Conservation (phyloP, 768 basidiomycete species). For the Suillus decipiens region DNA sequence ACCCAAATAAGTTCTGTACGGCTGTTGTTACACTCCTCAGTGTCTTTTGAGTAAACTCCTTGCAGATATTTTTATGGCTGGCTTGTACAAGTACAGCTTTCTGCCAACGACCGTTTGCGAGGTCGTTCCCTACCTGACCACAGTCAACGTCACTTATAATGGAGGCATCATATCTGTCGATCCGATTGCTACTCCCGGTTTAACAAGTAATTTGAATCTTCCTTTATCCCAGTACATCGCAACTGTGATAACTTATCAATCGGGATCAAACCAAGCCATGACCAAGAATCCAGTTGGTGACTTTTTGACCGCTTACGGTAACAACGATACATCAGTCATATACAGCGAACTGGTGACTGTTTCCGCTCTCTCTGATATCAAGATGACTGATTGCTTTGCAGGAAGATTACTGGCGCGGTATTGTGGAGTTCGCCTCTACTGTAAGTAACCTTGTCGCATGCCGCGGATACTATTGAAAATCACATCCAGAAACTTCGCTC, state of each 20-base stretch:
- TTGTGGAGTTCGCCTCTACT: constrained; percentile 11
- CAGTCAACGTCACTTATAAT: constrained; percentile 18
- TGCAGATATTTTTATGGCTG: constrained; percentile 1
- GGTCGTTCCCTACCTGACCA: constrained; percentile 16
- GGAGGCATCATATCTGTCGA: constrained; percentile 3
- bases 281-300: constrained; percentile 6
- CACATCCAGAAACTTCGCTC: constrained; percentile 9
- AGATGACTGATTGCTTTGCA: neutral
- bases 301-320: constrained; percentile 5
- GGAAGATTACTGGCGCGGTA: constrained; percentile 15
- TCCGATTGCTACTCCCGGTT: neutral
- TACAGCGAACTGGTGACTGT: constrained; percentile 2
- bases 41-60: constrained; percentile 10
- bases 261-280: neutral
- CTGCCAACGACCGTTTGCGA: constrained; percentile 13
- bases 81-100: constrained; percentile 19
- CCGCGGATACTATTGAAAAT: neutral
- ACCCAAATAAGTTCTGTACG: constrained; percentile 5
- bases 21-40: neutral
- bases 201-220: neutral
- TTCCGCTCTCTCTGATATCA: neutral
- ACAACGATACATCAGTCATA: neutral
- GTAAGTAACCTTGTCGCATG: neutral
- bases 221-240: constrained; percentile 4
- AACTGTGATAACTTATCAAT: constrained; percentile 6